These are phyloP conservation scores for Monosporascus sp. DNA, from an alignment of 2,329 filamentous ascomycete genomes.

Conservation along the genomic window DNA sequence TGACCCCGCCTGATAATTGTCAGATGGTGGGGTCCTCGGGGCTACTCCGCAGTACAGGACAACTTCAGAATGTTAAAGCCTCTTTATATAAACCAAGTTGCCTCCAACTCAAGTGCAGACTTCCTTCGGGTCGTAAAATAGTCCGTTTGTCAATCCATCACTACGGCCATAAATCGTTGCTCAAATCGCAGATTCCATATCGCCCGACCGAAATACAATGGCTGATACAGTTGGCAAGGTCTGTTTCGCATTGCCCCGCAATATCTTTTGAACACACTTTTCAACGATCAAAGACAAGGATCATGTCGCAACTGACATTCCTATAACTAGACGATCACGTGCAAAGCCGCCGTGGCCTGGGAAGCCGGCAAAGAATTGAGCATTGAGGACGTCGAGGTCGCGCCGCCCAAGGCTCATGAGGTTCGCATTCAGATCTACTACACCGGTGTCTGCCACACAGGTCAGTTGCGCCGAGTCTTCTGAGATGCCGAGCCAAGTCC, in stretches of 20 bases:
- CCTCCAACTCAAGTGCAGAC: background rate
- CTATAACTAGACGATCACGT: constrained; percentile 72
- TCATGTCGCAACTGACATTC: background rate
- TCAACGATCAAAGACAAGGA: background rate
- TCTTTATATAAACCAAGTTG: background rate
- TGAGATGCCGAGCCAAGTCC: constrained; percentile 25
- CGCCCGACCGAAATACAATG: constrained; percentile 29
- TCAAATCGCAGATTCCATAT: constrained; percentile 1
- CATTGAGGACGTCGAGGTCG: constrained; percentile 90
- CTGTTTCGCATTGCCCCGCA: constrained; percentile 15
- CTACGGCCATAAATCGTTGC: background rate
- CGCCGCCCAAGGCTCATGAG: constrained; percentile 82
- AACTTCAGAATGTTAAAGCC: background rate
- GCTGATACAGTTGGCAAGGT: constrained; percentile 50
- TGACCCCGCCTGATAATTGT: background rate
- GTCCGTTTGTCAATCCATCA: background rate
- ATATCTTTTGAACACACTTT: background rate
- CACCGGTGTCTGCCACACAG: constrained; percentile 98
- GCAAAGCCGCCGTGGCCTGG: constrained; percentile 97
- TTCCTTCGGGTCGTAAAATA: background rate
- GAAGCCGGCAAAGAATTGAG: constrained; percentile 85
- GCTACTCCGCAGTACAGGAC: background rate
- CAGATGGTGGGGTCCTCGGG: background rate
- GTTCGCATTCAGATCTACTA: constrained; percentile 96
- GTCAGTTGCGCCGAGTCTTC: constrained; percentile 38